These are phyloP conservation scores for Zasmidium citrigriseum DNA, from an alignment of 2,329 filamentous ascomycete genomes.

Conservation along the genomic window DNA sequence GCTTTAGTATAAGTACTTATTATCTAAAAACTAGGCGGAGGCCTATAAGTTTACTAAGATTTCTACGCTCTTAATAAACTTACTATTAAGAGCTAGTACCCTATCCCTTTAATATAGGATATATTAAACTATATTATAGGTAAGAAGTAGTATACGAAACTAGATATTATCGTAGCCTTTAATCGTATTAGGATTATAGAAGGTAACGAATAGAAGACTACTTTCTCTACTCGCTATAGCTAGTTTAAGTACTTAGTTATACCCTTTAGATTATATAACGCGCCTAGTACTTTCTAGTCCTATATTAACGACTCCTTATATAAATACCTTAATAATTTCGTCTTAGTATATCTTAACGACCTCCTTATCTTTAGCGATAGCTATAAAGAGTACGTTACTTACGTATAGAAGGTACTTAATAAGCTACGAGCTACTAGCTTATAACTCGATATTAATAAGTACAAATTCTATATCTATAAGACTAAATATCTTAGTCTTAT, in stretches of 20 bases:
- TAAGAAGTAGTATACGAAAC: constrained; percentile 21
- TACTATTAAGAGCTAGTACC: constrained; percentile 10
- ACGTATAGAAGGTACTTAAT: constrained; percentile 25
- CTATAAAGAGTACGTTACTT: constrained; percentile 7
- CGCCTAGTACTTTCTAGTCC: too few relatives aligned
- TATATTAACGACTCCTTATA: too few relatives aligned
- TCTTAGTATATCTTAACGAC: constrained; percentile 9
- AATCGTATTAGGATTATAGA: constrained; percentile 6
- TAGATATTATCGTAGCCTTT: constrained; percentile 10
- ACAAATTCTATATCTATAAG: too few relatives aligned
- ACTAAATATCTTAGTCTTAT: too few relatives aligned
- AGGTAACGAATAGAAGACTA: constrained; percentile 12
- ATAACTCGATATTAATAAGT: too few relatives aligned
- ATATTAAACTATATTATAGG: constrained; percentile 22
- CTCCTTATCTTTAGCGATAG: constrained; percentile 12
- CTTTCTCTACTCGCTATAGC: constrained; percentile 11
- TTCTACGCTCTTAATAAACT: background rate
- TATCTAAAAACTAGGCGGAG: constrained; percentile 3
- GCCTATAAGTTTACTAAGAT: constrained; percentile 8
- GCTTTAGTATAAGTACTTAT: constrained; percentile 5
- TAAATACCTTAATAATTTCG: constrained; percentile 9
- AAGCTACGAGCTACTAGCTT: constrained; percentile 11
- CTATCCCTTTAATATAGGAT: constrained; percentile 30
- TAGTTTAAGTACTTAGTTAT: constrained; percentile 11
- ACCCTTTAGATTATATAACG: too few relatives aligned